Percentiles rank a stretch among this genome's conserved stretches.
Conservation (phyloP, 495 filamentous ascomycete species). For the Penicillium waksmanii region DNA sequence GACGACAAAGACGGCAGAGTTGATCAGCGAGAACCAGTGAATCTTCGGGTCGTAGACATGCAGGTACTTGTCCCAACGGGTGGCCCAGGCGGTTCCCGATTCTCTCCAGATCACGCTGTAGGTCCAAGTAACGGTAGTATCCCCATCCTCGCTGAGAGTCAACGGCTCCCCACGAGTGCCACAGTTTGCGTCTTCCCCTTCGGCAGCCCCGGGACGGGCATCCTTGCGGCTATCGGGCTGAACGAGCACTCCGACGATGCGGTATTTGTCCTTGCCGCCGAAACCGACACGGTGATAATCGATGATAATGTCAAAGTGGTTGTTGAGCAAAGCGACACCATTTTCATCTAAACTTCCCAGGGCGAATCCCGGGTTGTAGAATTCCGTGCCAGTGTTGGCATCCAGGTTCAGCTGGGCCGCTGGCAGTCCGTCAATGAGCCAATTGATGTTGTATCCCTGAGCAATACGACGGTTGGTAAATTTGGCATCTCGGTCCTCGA, state of each 20-base stretch:
- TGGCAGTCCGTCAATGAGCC: conserved; percentile 91
- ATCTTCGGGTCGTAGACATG: conserved; percentile 96
- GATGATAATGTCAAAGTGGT: conserved; percentile 92
- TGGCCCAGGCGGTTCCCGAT: conserved; percentile 86
- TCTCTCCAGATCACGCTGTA: conserved; percentile 87
- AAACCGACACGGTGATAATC: conserved; percentile 79
- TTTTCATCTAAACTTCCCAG: conserved; percentile 67
- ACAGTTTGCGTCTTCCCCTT: conserved; percentile 64
- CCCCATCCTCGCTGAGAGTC: conserved; percentile 63
- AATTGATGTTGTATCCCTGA: conserved; percentile 88
- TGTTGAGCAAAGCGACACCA: conserved; percentile 70
- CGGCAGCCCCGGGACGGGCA: conserved; percentile 54
- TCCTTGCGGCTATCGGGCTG: conserved; percentile 73
- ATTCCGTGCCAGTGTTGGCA: conserved; percentile 68
- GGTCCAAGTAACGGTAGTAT: conserved; percentile 79
- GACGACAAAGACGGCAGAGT: conserved; percentile 88
- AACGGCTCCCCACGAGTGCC: conserved; percentile 55
- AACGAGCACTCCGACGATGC: conserved; percentile 90
- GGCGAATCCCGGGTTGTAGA: conserved; percentile 87
- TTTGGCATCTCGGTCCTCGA: conserved; percentile 66
- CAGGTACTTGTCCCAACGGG: conserved; percentile 96
- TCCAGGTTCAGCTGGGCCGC: conserved; percentile 80
- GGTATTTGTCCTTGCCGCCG: conserved; percentile 63
- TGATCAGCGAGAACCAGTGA: conserved; percentile 97
- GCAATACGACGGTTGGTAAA: conserved; percentile 83